Evolutionary conservation across 176 grass and related monocot genomes (phyloP), one percentile per base, ranked within the genome.

Genomic region (Carex kokanica): DNA sequence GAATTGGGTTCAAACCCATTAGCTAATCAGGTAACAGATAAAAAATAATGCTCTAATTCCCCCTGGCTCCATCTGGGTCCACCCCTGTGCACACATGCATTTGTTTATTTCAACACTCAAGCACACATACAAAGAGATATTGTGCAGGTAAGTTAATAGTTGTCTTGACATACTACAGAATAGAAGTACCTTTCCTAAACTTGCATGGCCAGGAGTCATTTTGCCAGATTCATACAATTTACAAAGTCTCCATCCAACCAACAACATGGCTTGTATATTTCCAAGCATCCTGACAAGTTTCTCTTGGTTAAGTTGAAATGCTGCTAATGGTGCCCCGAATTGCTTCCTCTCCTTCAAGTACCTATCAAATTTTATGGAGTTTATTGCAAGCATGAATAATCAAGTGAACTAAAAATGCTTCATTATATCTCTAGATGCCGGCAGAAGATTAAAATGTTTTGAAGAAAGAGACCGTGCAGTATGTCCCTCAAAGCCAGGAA

Each of bases 261-360:
- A 91, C 87, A 94, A 71, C 95, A 98, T 98, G 74, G 92, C 95
- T 74, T 98, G 92, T 65, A 94, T 91, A 67, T 98, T 98, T 40
- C 95, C 92, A 34, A 98, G 95, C 92, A 98, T 98, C 32, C 92
- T 87, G 45, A 93, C 92, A 31, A 98, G 92, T 86, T 98, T 98
- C 88, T 98, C 95, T 91, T 98, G 95, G 78, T 98, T 98, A 13
- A 98, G 78, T 83, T 98, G 95, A 87, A 98, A 98, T 60, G 95
- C 87, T 64, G 95, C 95, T 64, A 94, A 61, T 15, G 95, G 95
- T 53, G 89, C 95, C 88, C 95, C 95, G 67, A 98, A 98, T 79
- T 94, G 95, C 15, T 94, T 94, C 56, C 92, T 91, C 85, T 98
- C 95, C 86, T 91, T 93, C 78, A 98, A 87, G 87, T 98, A 98